A percentile compares a stretch with the other conserved stretches of the same genome.
These are phyloP conservation scores for Gossypium stocksii DNA, from an alignment of 345 rosid genomes.

Conservation along the genomic window DNA sequence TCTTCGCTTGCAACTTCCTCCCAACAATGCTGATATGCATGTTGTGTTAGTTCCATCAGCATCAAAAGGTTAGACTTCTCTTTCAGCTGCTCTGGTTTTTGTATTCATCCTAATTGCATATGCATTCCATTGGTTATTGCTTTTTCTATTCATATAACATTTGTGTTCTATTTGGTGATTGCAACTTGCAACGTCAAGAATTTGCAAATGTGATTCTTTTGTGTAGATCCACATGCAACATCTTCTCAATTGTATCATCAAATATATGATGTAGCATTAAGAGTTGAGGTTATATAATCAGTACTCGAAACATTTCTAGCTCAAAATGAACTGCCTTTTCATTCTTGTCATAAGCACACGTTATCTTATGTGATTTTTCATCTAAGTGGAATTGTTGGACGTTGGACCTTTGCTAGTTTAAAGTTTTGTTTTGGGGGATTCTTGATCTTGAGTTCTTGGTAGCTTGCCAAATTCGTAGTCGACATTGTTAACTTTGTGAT, in stretches of 20 bases:
- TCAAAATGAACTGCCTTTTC: not conserved
- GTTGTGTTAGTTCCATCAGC: constrained; percentile 57
- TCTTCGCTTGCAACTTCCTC: constrained; percentile 90
- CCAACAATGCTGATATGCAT: constrained; percentile 72
- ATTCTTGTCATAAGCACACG: not conserved
- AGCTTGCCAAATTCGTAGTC: not conserved
- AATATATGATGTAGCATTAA: not conserved
- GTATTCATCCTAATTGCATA: not conserved
- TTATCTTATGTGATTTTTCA: not conserved
- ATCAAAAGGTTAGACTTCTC: constrained; percentile 36
- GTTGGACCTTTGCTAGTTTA: not conserved
- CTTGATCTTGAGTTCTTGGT: too few relatives aligned
- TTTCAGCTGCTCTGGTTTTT: not conserved
- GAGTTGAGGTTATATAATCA: not conserved
- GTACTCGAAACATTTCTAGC: not conserved
- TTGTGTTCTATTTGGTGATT: not conserved
- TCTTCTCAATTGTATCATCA: too few relatives aligned
- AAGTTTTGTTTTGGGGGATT: not conserved
- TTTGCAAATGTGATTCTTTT: not conserved
- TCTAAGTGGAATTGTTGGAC: not conserved
- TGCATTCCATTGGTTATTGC: not conserved
- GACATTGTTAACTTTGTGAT: not conserved
- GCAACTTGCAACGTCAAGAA: constrained; percentile 1
- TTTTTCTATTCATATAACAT: not conserved
- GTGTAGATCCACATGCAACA: not conserved